Conservation (phyloP, 2,329 filamentous ascomycete species). For the Lizonia empirigonia region DNA sequence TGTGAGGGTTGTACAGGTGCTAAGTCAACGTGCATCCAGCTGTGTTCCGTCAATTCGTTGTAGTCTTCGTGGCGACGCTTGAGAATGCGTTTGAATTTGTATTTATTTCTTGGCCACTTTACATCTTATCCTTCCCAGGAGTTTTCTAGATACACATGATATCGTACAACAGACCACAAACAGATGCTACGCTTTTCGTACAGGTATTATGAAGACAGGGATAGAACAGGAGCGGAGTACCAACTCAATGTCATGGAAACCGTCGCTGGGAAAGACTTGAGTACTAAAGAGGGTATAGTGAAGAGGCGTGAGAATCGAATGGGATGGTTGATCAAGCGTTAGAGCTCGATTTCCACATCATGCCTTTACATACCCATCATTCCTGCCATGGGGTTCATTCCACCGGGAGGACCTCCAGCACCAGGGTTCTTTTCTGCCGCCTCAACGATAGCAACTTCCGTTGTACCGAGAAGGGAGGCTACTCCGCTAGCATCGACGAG, state of each 20-base stretch:
- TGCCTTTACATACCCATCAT: slow-evolving; percentile 63
- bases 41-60: background rate
- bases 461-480: slow-evolving; percentile 94
- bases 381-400: slow-evolving; percentile 59
- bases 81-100: slow-evolving; percentile 21
- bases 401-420: slow-evolving; percentile 63
- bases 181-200: slow-evolving; percentile 46
- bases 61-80: background rate
- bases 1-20: no score
- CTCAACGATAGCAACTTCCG: slow-evolving; percentile 97
- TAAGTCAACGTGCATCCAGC: no score
- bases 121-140: slow-evolving; percentile 37
- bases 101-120: slow-evolving; percentile 40
- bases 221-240: slow-evolving; percentile 46
- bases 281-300: slow-evolving; percentile 43
- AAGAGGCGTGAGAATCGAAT: slow-evolving; percentile 37
- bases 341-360: background rate
- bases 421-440: slow-evolving; percentile 84
- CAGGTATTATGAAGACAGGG: slow-evolving; percentile 32
- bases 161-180: slow-evolving; percentile 42
- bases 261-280: slow-evolving; percentile 39
- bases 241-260: slow-evolving; percentile 44
- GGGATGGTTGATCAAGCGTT: background rate
- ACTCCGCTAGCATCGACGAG: slow-evolving; percentile 95
- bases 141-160: slow-evolving; percentile 43